Evolutionary conservation across 129 eudicot species (phyloP), one percentile per base, ranked within the genome.

Genomic region (Flaveria bidentis): DNA sequence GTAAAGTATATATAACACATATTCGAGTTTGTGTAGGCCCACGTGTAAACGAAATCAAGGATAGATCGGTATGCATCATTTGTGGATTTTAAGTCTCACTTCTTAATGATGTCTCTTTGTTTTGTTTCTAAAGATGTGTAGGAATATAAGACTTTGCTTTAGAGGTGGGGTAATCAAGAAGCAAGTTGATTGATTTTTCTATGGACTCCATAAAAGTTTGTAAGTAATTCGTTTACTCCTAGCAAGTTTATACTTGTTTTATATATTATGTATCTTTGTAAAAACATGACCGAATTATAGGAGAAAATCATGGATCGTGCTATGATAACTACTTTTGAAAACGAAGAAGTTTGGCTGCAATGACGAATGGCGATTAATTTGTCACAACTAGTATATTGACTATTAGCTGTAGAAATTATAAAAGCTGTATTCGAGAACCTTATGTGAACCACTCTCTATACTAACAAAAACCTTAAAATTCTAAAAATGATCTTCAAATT

Each of bases 181-280:
- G 77, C 77, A 73, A 73, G 68, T 73, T 73, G 77, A 5, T 42
- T 67, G 72, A 67, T 67, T 20, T 65, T 16, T 65, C 8, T 36
- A 2, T 5, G 1, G 2, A 33, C n/a, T 30, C 47, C 39, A 60
- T 0, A 26, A 60, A 18, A 55, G 9, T 55, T 18, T 17, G 28
- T 55, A 55, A 2, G 18, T 17, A 55, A 6, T 18, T 55, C 5
- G 28, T 55, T 55, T 55, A 55, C 62, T 55, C 11, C 0, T 55
- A 55, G 6, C 62, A 7, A 56, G 30, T 56, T 23, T 56, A 56
- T 56, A 56, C 62, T 56, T 6, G 62, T 56, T 56, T 18, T 0
- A 45, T 36, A 36, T 36, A 56, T 56, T 56, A 56, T 51, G 18
- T 16, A 51, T 50, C 56, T 50, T 50, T 50, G n/a, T 50, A 14